phyloP scores from a whole-genome alignment of 176 grass and related monocot genomes.

The Coix lacrymajobi region DNA sequence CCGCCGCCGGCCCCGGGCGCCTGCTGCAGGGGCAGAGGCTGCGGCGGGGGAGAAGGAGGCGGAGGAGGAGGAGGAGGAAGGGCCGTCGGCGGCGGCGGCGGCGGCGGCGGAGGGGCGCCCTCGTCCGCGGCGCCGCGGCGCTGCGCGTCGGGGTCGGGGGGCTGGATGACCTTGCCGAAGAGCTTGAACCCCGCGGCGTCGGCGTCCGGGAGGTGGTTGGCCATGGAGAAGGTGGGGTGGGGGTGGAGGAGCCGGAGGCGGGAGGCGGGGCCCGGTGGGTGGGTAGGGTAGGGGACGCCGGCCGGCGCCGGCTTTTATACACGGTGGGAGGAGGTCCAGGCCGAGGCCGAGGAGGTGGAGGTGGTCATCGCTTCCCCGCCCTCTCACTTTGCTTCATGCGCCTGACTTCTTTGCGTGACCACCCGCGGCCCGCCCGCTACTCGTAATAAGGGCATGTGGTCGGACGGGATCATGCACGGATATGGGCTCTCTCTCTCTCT shows the following conservation, averaged over 20 bases:
- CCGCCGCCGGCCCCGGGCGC: neutral
- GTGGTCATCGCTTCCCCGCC: constrained; percentile 2
- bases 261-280: neutral
- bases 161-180: constrained; percentile 81
- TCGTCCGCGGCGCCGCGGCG: constrained; percentile 4
- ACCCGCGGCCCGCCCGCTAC: neutral
- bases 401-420: constrained; percentile 39
- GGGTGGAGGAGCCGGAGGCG: neutral
- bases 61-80: neutral
- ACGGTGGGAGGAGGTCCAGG: neutral
- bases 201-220: constrained; percentile 22
- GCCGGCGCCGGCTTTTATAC: constrained; percentile 23
- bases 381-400: constrained; percentile 30
- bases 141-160: constrained; percentile 26
- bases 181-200: constrained; percentile 77
- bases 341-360: neutral
- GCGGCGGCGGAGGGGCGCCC: neutral
- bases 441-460: neutral
- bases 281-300: constrained; percentile 12
- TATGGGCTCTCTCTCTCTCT: neutral
- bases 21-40: neutral
- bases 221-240: constrained; percentile 21
- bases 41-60: neutral
- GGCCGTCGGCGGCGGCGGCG: neutral
- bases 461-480: constrained; percentile 14